Conservation (phyloP, 1,284 basidiomycete species). For the Cryptococcus sp. region DNA sequence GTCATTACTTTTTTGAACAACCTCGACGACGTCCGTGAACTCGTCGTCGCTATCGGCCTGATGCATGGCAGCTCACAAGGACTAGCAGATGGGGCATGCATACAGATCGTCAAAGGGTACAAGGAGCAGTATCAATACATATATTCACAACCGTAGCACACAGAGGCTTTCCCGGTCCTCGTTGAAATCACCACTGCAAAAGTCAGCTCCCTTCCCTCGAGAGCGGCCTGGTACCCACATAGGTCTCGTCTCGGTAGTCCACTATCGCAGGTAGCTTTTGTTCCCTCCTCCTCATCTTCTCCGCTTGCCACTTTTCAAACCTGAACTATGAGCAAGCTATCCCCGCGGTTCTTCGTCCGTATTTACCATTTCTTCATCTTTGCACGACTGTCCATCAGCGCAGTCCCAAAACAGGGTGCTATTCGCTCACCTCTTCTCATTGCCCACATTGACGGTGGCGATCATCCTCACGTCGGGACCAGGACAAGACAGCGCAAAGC, state of each 20-base stretch:
- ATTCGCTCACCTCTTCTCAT: conserved; percentile 52
- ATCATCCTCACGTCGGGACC: conserved; percentile 66
- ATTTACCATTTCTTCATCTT: conserved; percentile 71
- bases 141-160: too few species aligned
- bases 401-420: not conserved
- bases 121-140: too few species aligned
- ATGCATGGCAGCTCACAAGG: too few species aligned
- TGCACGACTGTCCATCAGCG: conserved; percentile 50
- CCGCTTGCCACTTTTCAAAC: conserved; percentile 79
- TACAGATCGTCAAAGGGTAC: too few species aligned
- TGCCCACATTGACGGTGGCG: conserved; percentile 91
- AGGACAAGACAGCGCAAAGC: conserved; percentile 83
- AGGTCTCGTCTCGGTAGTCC: conserved; percentile 52
- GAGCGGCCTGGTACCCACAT: conserved; percentile 25
- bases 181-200: too few species aligned
- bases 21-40: too few species aligned
- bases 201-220: too few species aligned
- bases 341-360: not conserved
- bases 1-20: too few species aligned
- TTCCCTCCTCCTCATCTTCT: conserved; percentile 59
- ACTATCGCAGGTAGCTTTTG: conserved; percentile 51
- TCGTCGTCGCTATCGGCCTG: too few species aligned
- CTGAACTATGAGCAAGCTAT: too few species aligned
- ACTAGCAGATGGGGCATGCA: too few species aligned
- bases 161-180: too few species aligned